phyloP scores from a whole-genome alignment of 2,329 filamentous ascomycete species.

The Onygenales sp. region DNA sequence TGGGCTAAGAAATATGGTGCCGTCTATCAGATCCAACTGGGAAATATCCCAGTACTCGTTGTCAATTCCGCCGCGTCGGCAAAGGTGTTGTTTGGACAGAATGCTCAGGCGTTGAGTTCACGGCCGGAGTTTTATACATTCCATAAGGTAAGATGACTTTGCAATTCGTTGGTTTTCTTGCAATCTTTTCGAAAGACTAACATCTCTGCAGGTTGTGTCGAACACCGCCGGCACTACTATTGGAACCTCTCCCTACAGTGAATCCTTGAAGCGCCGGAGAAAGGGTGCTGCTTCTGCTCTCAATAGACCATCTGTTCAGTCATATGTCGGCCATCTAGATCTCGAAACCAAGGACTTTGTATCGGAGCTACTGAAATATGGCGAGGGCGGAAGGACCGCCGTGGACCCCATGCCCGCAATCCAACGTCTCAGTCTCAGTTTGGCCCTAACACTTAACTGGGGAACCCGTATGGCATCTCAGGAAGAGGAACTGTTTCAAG shows the following conservation, averaged over 20 bases:
- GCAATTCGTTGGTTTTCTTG: neutral
- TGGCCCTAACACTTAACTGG: constrained; percentile 58
- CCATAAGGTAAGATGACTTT: constrained; percentile 38
- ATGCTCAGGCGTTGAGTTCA: constrained; percentile 46
- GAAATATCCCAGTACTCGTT: constrained; percentile 48
- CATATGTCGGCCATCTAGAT: constrained; percentile 54
- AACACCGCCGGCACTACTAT: constrained; percentile 60
- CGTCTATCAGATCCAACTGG: constrained; percentile 50
- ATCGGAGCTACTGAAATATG: constrained; percentile 50
- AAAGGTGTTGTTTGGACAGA: constrained; percentile 42
- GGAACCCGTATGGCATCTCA: constrained; percentile 52
- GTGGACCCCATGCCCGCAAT: constrained; percentile 62
- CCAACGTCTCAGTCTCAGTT: constrained; percentile 52
- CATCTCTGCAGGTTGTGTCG: constrained; percentile 43
- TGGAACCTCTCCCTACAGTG: constrained; percentile 57
- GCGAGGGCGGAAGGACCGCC: constrained; percentile 42
- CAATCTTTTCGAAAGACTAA: neutral
- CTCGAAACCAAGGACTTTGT: constrained; percentile 55
- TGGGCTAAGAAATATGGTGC: constrained; percentile 43
- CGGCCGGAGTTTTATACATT: constrained; percentile 52
- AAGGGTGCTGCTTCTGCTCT: constrained; percentile 58
- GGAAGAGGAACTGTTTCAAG: constrained; percentile 51
- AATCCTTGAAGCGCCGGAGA: constrained; percentile 53
- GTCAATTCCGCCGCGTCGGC: constrained; percentile 47
- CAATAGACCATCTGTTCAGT: constrained; percentile 55